These are phyloP conservation scores for Sporisorium sorghi DNA, from an alignment of 1,284 basidiomycete species.

Conservation along the genomic window DNA sequence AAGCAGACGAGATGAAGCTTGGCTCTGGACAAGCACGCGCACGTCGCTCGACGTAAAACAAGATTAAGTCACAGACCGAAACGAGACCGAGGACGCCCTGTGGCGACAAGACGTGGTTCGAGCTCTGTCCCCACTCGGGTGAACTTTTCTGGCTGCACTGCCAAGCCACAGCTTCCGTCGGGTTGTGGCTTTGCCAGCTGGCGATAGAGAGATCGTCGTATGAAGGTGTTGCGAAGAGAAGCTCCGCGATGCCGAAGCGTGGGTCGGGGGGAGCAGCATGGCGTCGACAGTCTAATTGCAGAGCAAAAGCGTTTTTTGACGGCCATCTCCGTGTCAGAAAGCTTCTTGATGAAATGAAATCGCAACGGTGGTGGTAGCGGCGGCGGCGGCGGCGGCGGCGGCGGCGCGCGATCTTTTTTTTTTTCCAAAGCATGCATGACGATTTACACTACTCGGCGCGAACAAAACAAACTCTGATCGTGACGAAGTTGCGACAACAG, in stretches of 20 bases:
- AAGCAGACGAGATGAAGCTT: too few species aligned
- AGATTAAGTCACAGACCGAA: constrained; percentile 3
- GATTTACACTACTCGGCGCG: neutral
- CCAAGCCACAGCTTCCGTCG: constrained; percentile 40
- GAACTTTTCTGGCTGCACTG: neutral
- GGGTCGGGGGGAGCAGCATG: neutral
- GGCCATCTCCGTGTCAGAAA: constrained; percentile 4
- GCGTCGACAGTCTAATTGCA: neutral
- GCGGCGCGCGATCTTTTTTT: neutral
- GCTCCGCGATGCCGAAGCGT: neutral
- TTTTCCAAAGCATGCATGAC: constrained; percentile 4
- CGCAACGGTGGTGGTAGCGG: too few species aligned
- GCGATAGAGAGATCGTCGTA: neutral
- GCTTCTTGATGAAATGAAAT: too few species aligned
- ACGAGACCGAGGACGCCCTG: constrained; percentile 9
- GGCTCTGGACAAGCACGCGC: constrained; percentile 6
- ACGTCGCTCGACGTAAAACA: neutral
- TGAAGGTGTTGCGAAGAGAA: constrained; percentile 1
- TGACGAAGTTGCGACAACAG: constrained; percentile 3
- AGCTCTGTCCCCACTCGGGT: constrained; percentile 13
- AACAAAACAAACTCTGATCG: neutral
- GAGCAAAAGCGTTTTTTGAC: neutral
- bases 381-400: too few species aligned
- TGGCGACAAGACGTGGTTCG: neutral
- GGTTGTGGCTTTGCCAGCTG: constrained; percentile 13